Evolutionary conservation across 345 rosid species (phyloP).

Genomic region (Aethionema arabicum): DNA sequence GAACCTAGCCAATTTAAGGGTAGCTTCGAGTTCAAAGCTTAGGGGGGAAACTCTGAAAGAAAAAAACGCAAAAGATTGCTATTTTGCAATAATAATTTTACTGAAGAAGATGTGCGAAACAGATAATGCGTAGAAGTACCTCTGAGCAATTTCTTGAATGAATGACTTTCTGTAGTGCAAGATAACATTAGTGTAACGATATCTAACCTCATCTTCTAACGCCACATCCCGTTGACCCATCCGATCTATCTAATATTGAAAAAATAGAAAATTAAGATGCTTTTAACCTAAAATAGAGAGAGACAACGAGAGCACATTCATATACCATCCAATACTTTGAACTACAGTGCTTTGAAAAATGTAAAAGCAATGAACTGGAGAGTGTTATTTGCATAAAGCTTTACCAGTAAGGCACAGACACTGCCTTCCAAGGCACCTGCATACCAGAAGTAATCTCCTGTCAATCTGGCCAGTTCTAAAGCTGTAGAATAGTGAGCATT

Average conservation of each 20-base stretch:
- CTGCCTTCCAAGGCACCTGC: conserved; percentile 99
- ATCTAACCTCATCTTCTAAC: conserved; percentile 84
- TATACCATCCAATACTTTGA: conserved; percentile 4
- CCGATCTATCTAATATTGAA: conserved; percentile 65
- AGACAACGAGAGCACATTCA: conserved; percentile 16
- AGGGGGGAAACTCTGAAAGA: conserved; percentile 87
- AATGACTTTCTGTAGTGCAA: conserved; percentile 89
- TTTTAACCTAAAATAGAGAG: not conserved
- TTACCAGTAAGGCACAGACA: conserved; percentile 90
- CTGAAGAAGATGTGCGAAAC: conserved; percentile 17
- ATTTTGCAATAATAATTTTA: conserved; percentile 16
- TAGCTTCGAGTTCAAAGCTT: conserved; percentile 98
- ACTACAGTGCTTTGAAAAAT: conserved; percentile 6
- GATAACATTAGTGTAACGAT: conserved; percentile 74
- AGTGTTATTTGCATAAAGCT: conserved; percentile 14
- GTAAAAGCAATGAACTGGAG: not conserved
- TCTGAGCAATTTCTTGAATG: conserved; percentile 87
- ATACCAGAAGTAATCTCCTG: conserved; percentile 91
- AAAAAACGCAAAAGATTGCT: conserved; percentile 21
- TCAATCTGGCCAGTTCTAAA: conserved; percentile 79
- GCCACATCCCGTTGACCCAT: conserved; percentile 69
- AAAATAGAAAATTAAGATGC: conserved; percentile 28
- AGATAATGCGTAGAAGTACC: conserved; percentile 43
- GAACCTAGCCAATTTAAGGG: conserved; percentile 89
- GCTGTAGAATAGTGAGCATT: conserved; percentile 96